These are phyloP conservation scores for Ceratocystis smalleyi DNA, from an alignment of 2,329 filamentous ascomycete species.

Conservation along the genomic window DNA sequence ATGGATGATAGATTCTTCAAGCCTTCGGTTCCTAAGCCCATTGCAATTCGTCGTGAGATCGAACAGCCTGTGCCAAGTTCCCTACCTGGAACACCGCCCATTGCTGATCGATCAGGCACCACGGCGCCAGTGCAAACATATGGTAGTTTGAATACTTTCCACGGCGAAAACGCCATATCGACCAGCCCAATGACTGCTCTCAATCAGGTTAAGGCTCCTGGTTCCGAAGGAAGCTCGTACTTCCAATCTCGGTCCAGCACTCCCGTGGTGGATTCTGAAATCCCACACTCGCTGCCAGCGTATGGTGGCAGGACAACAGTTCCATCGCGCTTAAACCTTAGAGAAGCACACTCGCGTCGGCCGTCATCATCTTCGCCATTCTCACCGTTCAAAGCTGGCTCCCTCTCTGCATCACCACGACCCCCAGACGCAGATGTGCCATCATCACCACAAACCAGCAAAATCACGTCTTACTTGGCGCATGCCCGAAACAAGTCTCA, in stretches of 20 bases:
- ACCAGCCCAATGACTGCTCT: conserved; percentile 78
- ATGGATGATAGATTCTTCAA: conserved; percentile 77
- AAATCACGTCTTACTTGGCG: conserved; percentile 14
- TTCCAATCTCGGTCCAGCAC: conserved; percentile 28
- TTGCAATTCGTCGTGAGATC: conserved; percentile 18
- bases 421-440: conserved; percentile 32
- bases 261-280: conserved; percentile 29
- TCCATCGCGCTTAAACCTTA: conserved; percentile 10
- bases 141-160: conserved; percentile 77
- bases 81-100: background rate
- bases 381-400: conserved; percentile 90
- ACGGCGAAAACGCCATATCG: conserved; percentile 60
- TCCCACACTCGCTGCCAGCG: conserved; percentile 39
- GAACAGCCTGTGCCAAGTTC: conserved; percentile 9
- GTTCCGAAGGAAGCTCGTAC: conserved; percentile 48
- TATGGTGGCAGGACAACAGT: conserved; percentile 17
- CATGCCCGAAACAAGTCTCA: conserved; percentile 15
- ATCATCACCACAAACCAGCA: conserved; percentile 36
- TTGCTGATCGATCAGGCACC: background rate
- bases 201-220: conserved; percentile 47
- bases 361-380: conserved; percentile 80
- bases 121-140: conserved; percentile 47
- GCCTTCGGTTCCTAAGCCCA: conserved; percentile 52
- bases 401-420: conserved; percentile 72
- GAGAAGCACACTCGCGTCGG: conserved; percentile 31